phyloP scores from a whole-genome alignment of 345 rosid species.

The Heritiera fomes region DNA sequence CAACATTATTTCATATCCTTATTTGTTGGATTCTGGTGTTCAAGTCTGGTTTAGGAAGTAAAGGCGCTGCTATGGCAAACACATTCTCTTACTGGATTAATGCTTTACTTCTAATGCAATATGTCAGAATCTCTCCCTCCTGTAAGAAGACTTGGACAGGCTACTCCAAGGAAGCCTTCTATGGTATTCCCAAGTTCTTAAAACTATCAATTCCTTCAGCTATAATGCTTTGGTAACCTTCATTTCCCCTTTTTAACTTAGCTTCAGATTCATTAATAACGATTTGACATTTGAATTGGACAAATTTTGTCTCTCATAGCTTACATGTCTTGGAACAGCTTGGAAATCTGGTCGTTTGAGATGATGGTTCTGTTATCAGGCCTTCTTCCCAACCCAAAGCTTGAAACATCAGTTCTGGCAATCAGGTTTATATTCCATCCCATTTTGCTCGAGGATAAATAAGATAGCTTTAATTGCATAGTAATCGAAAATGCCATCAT shows the following conservation, averaged over 20 bases:
- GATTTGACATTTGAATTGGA: neutral
- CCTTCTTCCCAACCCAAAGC: slow-evolving; percentile 16
- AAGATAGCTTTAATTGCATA: neutral
- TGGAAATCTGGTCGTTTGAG: slow-evolving; percentile 7
- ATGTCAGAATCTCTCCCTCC: slow-evolving; percentile 34
- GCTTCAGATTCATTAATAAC: neutral
- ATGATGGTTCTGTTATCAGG: slow-evolving; percentile 13
- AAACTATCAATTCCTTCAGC: slow-evolving; percentile 37
- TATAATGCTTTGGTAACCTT: slow-evolving; percentile 28
- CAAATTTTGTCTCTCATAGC: neutral
- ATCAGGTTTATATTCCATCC: slow-evolving; percentile 1
- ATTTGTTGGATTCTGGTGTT: slow-evolving; percentile 49
- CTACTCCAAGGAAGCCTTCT: slow-evolving; percentile 29
- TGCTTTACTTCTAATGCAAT: slow-evolving; percentile 27
- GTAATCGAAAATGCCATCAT: neutral
- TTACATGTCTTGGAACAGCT: slow-evolving; percentile 2
- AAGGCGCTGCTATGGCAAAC: slow-evolving; percentile 57
- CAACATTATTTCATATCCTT: slow-evolving; percentile 39
- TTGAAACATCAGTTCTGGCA: slow-evolving; percentile 17
- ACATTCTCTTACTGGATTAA: slow-evolving; percentile 42
- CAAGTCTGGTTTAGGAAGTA: slow-evolving; percentile 43
- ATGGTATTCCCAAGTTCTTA: slow-evolving; percentile 5
- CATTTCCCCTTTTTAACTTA: neutral
- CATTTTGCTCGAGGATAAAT: neutral
- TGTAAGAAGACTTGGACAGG: slow-evolving; percentile 35